Conservation (phyloP, 352 stramenopile genomes). For the Phytophthora tubulina region DNA sequence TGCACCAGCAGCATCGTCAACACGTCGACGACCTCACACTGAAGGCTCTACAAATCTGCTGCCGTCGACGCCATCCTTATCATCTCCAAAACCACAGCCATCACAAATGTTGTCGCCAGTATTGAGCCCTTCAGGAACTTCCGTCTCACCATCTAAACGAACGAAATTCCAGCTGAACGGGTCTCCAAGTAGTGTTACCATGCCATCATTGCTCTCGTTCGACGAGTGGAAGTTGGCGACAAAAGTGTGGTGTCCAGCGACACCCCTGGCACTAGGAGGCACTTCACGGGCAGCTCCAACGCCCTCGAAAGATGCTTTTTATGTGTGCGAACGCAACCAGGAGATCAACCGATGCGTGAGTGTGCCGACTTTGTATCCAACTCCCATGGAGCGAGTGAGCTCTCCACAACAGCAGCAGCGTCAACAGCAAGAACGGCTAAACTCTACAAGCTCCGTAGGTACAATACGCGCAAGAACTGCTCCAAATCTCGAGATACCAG, state of each 20-base stretch:
- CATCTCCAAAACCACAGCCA: conserved; percentile 6
- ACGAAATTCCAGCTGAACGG: conserved; percentile 4
- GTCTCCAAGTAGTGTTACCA: conserved; percentile 3
- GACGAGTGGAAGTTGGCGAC: conserved; percentile 72
- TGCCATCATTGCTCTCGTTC: conserved; percentile 48
- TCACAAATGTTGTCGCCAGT: neutral
- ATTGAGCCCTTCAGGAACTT: neutral
- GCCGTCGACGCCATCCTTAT: neutral
- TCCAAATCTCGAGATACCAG: conserved; percentile 1
- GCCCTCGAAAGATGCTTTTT: conserved; percentile 45
- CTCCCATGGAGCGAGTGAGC: conserved; percentile 63
- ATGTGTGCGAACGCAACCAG: conserved; percentile 31
- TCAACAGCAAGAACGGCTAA: conserved; percentile 13
- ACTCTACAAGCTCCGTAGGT: neutral
- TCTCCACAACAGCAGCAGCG: conserved; percentile 34
- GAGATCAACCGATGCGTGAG: conserved; percentile 65
- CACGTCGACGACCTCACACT: conserved; percentile 16
- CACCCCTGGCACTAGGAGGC: conserved; percentile 25
- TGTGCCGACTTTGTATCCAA: conserved; percentile 64
- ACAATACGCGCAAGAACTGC: conserved; percentile 20
- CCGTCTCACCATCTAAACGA: conserved; percentile 15
- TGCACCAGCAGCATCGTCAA: neutral
- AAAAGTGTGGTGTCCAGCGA: conserved; percentile 54
- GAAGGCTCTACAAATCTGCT: conserved; percentile 5
- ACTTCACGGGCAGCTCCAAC: conserved; percentile 35